Evolutionary conservation across 257 asterid species (phyloP).

Genomic region (Gynochthodes officinalis): DNA sequence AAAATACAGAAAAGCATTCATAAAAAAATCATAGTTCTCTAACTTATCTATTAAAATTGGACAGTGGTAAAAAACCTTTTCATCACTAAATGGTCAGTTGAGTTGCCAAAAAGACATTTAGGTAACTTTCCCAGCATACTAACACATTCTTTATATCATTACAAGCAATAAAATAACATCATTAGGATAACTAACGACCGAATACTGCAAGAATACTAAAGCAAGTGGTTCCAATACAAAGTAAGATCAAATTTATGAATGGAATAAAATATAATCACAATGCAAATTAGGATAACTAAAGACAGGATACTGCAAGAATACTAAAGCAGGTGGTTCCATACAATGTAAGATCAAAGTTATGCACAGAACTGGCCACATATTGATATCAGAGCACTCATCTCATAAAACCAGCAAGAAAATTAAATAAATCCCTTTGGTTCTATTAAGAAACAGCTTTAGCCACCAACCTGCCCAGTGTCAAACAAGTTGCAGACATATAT

Average conservation of each 20-base stretch:
- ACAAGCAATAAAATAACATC: neutral
- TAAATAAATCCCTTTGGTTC: slow-evolving; percentile 2
- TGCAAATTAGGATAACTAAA: neutral
- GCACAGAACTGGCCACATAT: neutral
- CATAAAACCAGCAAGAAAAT: neutral
- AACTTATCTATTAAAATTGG: neutral
- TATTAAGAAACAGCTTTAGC: slow-evolving; percentile 18
- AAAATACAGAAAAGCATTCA: neutral
- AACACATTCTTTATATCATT: neutral
- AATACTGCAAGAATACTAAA: too few species aligned
- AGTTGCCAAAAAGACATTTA: neutral
- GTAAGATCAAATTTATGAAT: too few species aligned
- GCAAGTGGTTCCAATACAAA: too few species aligned
- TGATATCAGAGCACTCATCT: neutral
- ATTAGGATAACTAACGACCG: too few species aligned
- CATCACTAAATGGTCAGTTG: neutral
- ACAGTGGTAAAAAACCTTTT: neutral
- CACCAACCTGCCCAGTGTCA: slow-evolving; percentile 94
- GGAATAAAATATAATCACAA: too few species aligned
- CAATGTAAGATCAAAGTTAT: neutral
- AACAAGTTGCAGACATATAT: slow-evolving; percentile 95
- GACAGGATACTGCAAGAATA: neutral
- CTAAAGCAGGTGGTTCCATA: neutral
- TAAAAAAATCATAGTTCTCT: neutral
- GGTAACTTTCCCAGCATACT: neutral